phyloP scores from a whole-genome alignment of 768 basidiomycete species.

The Chalciporus piperatus region DNA sequence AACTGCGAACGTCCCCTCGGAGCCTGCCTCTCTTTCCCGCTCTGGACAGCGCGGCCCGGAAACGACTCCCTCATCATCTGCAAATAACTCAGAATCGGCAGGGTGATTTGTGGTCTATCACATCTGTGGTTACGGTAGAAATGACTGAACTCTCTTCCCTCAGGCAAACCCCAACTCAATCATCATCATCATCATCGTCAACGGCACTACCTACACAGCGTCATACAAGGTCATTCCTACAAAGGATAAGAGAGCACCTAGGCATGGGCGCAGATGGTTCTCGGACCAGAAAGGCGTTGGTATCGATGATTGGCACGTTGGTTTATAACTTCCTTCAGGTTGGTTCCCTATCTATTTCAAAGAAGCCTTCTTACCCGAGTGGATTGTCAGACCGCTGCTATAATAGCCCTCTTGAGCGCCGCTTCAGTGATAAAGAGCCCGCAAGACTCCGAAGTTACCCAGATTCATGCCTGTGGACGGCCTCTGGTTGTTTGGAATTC shows the following conservation, averaged over 20 bases:
- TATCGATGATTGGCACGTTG: slow-evolving; percentile 51
- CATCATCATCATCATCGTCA: not conserved
- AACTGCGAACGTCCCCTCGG: slow-evolving; percentile 31
- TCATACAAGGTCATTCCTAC: slow-evolving; percentile 18
- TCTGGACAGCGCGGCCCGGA: slow-evolving; percentile 24
- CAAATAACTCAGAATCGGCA: slow-evolving; percentile 12
- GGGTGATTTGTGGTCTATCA: slow-evolving; percentile 16
- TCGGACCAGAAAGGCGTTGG: slow-evolving; percentile 49
- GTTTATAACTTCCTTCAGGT: slow-evolving; percentile 56
- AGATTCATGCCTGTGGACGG: slow-evolving; percentile 62
- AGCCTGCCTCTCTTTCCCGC: slow-evolving; percentile 28
- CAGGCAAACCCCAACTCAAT: slow-evolving; percentile 16
- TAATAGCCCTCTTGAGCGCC: slow-evolving; percentile 49
- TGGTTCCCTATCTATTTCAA: slow-evolving; percentile 11
- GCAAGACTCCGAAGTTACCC: slow-evolving; percentile 36
- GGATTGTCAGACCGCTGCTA: slow-evolving; percentile 44
- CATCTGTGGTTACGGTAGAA: slow-evolving; percentile 1
- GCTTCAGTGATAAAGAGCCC: slow-evolving; percentile 49
- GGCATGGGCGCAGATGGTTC: slow-evolving; percentile 55
- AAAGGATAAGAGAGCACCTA: slow-evolving; percentile 37
- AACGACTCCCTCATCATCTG: slow-evolving; percentile 17
- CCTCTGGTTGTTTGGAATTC: slow-evolving; percentile 68
- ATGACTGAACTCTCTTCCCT: slow-evolving; percentile 26
- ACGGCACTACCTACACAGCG: slow-evolving; percentile 4
- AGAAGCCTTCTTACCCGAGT: slow-evolving; percentile 1